A percentile compares a stretch with the other conserved stretches of the same genome.
Conservation (phyloP, 139 green algal genomes). For the Tetratostichococcus sp. region DNA sequence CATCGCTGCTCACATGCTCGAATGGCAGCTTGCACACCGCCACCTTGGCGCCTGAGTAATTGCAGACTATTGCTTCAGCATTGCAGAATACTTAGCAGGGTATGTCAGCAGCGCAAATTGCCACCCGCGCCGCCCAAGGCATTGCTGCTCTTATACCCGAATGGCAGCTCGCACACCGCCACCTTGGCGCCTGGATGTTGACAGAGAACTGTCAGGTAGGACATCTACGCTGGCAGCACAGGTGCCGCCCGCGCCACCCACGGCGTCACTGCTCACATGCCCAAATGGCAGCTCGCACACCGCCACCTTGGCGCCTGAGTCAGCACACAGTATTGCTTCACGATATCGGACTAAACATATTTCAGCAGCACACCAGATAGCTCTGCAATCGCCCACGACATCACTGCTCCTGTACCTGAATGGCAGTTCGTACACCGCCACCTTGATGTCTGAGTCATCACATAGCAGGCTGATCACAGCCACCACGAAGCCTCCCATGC, state of each 20-base stretch:
- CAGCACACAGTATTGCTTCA: not conserved
- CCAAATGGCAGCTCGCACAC: conserved; percentile 78
- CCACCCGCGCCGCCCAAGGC: conserved; percentile 72
- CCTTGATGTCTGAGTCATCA: conserved; percentile 54
- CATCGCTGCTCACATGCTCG: conserved; percentile 52
- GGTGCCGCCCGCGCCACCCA: conserved; percentile 80
- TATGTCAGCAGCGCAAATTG: too few species aligned
- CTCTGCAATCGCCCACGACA: conserved; percentile 65
- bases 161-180: conserved; percentile 78
- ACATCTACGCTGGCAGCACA: too few species aligned
- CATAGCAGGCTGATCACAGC: too few species aligned
- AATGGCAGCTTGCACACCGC: conserved; percentile 80
- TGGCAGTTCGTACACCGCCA: conserved; percentile 79
- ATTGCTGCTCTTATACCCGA: conserved; percentile 54
- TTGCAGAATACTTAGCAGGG: too few species aligned
- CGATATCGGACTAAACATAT: too few species aligned
- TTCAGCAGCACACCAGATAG: too few species aligned
- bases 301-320: conserved; percentile 67
- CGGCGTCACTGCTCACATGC: conserved; percentile 53
- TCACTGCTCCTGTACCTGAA: conserved; percentile 61
- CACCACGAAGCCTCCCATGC: too few species aligned
- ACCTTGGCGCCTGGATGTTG: conserved; percentile 62
- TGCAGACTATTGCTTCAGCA: too few species aligned
- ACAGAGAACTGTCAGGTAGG: too few species aligned
- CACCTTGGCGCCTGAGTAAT: conserved; percentile 62